A percentile compares a stretch with the other conserved stretches of the same genome.
phyloP scores from a whole-genome alignment of 2,329 filamentous ascomycete genomes.

The Blumeria graminis region DNA sequence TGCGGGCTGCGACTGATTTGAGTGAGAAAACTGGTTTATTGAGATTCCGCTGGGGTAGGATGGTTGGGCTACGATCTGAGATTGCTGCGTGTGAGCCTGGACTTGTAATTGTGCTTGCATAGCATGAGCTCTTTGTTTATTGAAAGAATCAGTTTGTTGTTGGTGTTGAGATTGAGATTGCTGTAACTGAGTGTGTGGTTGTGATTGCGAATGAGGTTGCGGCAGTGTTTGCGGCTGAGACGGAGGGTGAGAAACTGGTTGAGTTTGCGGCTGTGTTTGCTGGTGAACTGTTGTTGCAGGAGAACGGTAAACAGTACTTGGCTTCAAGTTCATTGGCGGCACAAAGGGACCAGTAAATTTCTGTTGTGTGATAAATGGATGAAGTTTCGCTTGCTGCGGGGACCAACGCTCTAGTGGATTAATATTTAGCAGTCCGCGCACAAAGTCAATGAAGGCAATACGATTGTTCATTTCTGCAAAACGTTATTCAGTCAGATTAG shows the following conservation, averaged over 20 bases:
- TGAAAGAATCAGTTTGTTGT: constrained; percentile 77
- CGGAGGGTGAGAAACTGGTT: constrained; percentile 61
- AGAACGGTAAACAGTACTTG: constrained; percentile 61
- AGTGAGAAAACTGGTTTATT: constrained; percentile 24
- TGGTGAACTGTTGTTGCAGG: constrained; percentile 85
- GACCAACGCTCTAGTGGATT: constrained; percentile 96
- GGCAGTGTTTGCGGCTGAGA: constrained; percentile 27
- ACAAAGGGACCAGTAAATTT: constrained; percentile 94
- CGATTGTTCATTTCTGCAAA: constrained; percentile 87
- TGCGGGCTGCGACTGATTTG: neutral
- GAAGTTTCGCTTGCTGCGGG: constrained; percentile 85
- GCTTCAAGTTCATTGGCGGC: constrained; percentile 88
- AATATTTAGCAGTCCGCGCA: constrained; percentile 74
- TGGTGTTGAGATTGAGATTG: too few species aligned
- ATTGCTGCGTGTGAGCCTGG: constrained; percentile 20
- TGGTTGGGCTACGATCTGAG: constrained; percentile 27
- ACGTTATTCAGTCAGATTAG: constrained; percentile 3
- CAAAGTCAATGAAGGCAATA: constrained; percentile 93
- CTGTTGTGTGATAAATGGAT: constrained; percentile 95
- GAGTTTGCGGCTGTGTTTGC: constrained; percentile 63
- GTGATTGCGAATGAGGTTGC: constrained; percentile 25
- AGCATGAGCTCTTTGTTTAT: constrained; percentile 64
- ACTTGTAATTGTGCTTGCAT: constrained; percentile 16
- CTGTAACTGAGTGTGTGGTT: too few species aligned
- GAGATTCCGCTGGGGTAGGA: constrained; percentile 33